These are phyloP conservation scores for Cyclocybe cylindracea DNA, from an alignment of 768 basidiomycete species.

Conservation along the genomic window DNA sequence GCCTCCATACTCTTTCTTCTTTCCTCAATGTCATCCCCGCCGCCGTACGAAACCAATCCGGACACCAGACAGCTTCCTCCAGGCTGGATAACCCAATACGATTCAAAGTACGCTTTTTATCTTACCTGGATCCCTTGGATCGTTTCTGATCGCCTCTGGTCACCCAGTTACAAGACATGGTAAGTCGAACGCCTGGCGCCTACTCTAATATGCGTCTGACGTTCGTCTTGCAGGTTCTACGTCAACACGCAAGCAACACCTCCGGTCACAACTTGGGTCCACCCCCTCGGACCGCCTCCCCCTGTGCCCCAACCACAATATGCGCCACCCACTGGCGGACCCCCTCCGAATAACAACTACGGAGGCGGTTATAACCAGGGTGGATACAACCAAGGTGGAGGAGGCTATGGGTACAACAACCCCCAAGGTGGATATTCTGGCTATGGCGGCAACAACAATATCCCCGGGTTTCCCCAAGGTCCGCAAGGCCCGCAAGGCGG, in stretches of 20 bases:
- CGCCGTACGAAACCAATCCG: constrained; percentile 46
- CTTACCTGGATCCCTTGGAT: constrained; percentile 21
- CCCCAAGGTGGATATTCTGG: constrained; percentile 27
- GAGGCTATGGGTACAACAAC: constrained; percentile 22
- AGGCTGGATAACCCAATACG: constrained; percentile 72
- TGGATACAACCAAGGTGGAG: constrained; percentile 5
- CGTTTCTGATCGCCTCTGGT: constrained; percentile 12
- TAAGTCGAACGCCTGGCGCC: constrained; percentile 28
- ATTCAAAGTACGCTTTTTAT: constrained; percentile 54
- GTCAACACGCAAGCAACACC: constrained; percentile 66
- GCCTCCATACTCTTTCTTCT: constrained; percentile 4
- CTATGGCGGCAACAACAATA: constrained; percentile 21
- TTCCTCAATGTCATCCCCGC: constrained; percentile 41
- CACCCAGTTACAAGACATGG: constrained; percentile 59
- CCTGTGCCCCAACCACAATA: constrained; percentile 40
- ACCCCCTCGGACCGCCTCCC: constrained; percentile 59
- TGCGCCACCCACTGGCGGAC: constrained; percentile 44
- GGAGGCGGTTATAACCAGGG: constrained; percentile 24
- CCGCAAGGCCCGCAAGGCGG: background rate
- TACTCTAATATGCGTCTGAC: background rate
- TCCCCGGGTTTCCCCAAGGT: constrained; percentile 1
- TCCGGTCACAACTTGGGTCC: constrained; percentile 68
- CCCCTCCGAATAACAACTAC: constrained; percentile 39
- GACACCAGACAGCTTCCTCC: constrained; percentile 62
- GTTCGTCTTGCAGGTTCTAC: constrained; percentile 60